Evolutionary conservation across 768 basidiomycete genomes (phyloP).

Genomic region (Podaxis sp.): DNA sequence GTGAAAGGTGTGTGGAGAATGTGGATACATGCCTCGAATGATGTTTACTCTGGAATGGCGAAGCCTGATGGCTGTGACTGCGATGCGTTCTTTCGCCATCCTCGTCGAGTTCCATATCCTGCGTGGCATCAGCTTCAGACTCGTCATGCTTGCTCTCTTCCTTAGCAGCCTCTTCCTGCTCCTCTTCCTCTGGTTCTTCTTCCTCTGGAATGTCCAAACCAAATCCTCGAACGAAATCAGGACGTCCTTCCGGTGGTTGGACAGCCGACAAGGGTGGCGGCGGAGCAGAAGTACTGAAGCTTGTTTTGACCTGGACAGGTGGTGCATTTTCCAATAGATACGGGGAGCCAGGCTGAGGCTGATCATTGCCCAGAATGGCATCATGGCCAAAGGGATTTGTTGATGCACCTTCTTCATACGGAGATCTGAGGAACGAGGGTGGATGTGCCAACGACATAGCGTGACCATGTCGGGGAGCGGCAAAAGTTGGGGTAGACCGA

Average conservation of each 20-base stretch:
- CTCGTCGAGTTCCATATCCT: conserved; percentile 38
- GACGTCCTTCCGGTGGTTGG: conserved; percentile 47
- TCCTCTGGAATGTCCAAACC: conserved; percentile 79
- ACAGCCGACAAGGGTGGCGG: conserved; percentile 38
- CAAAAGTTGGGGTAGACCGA: conserved; percentile 30
- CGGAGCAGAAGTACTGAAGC: not conserved
- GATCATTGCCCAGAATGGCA: conserved; percentile 48
- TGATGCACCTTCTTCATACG: conserved; percentile 28
- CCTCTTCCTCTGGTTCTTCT: conserved; percentile 55
- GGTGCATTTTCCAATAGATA: conserved; percentile 14
- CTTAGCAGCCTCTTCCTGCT: conserved; percentile 24
- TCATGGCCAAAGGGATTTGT: conserved; percentile 68
- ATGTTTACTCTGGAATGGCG: conserved; percentile 41
- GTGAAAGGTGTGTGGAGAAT: conserved; percentile 65
- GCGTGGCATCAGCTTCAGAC: conserved; percentile 28
- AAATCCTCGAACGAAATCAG: conserved; percentile 79
- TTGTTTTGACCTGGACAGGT: conserved; percentile 3
- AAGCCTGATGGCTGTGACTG: conserved; percentile 39
- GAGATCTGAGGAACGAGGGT: conserved; percentile 39
- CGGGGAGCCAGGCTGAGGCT: conserved; percentile 19
- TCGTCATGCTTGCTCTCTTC: conserved; percentile 42
- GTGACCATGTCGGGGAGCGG: conserved; percentile 53
- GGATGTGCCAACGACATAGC: conserved; percentile 71
- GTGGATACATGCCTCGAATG: conserved; percentile 73
- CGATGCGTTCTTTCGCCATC: conserved; percentile 26